Percentiles rank a stretch among this genome's conserved stretches.
Evolutionary conservation across 805 yeast genomes (phyloP).

Genomic region (Starmerella potacharoeniae): DNA sequence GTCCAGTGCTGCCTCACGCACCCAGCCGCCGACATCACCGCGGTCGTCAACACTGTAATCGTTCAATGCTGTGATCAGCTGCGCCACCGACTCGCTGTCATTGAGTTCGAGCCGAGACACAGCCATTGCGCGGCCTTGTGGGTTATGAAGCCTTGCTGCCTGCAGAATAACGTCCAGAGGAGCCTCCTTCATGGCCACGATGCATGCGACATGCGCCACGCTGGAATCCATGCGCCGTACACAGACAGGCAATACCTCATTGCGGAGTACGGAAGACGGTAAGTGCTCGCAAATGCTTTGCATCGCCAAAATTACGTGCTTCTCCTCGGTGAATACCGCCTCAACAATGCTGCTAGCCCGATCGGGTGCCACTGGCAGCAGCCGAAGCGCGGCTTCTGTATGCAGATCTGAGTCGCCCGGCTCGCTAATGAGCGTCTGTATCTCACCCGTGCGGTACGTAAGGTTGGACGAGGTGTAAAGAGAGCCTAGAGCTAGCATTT

Average conservation of each 20-base stretch:
- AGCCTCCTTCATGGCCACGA: slow-evolving; percentile 1
- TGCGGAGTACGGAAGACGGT: background rate
- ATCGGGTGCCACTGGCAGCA: background rate
- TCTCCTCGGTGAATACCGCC: slow-evolving; percentile 1
- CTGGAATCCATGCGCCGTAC: slow-evolving; percentile 1
- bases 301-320: background rate
- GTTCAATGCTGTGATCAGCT: slow-evolving; percentile 37
- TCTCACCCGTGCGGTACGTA: background rate
- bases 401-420: slow-evolving; percentile 1
- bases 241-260: slow-evolving; percentile 5
- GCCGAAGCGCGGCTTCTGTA: slow-evolving; percentile 4
- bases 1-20: slow-evolving; percentile 43
- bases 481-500: slow-evolving; percentile 10
- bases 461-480: background rate
- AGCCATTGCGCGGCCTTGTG: slow-evolving; percentile 18
- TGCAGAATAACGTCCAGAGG: background rate
- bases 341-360: background rate
- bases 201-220: slow-evolving; percentile 15
- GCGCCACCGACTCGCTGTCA: background rate
- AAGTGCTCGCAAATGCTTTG: background rate
- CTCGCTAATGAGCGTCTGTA: background rate
- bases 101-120: background rate
- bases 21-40: slow-evolving; percentile 85
- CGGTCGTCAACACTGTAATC: slow-evolving; percentile 71
- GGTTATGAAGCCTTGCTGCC: slow-evolving; percentile 5